These are phyloP conservation scores for Epithele typhae DNA, from an alignment of 768 basidiomycete species.

Conservation along the genomic window DNA sequence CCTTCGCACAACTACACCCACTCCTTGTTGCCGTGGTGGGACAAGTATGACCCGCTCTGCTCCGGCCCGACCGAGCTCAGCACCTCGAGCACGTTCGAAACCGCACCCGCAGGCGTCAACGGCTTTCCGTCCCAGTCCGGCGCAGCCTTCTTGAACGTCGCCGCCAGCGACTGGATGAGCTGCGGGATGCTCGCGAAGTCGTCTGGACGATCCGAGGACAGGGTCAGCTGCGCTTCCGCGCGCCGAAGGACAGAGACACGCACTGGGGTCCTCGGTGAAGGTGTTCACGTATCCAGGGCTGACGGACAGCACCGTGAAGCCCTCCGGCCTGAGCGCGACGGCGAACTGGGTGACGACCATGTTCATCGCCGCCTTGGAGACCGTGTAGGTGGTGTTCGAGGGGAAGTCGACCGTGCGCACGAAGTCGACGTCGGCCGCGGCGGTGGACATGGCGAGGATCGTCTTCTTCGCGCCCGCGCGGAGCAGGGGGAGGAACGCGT, in stretches of 20 bases:
- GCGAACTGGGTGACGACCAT: slow-evolving; percentile 35
- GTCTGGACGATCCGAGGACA: too few species aligned
- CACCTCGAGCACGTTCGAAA: background rate
- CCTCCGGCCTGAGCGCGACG: slow-evolving; percentile 21
- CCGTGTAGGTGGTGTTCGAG: slow-evolving; percentile 22
- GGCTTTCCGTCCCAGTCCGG: slow-evolving; percentile 11
- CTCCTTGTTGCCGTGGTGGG: slow-evolving; percentile 14
- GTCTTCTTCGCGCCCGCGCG: slow-evolving; percentile 27
- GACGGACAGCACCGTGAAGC: slow-evolving; percentile 30
- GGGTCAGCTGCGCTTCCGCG: too few species aligned
- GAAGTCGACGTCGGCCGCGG: slow-evolving; percentile 25
- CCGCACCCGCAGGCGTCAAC: slow-evolving; percentile 3
- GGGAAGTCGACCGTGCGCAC: slow-evolving; percentile 10
- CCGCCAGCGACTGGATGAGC: background rate
- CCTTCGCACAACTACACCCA: too few species aligned
- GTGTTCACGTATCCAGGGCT: slow-evolving; percentile 34
- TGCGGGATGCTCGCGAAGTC: too few species aligned
- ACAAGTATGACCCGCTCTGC: slow-evolving; percentile 12
- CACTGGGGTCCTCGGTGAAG: background rate
- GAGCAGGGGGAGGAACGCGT: slow-evolving; percentile 35
- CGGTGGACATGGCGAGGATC: slow-evolving; percentile 29
- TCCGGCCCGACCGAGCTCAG: background rate
- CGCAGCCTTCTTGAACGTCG: slow-evolving; percentile 3
- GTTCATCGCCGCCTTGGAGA: slow-evolving; percentile 34
- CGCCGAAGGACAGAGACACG: too few species aligned